phyloP scores from a whole-genome alignment of 805 yeast genomes.

The Millerozyma acaciae region DNA sequence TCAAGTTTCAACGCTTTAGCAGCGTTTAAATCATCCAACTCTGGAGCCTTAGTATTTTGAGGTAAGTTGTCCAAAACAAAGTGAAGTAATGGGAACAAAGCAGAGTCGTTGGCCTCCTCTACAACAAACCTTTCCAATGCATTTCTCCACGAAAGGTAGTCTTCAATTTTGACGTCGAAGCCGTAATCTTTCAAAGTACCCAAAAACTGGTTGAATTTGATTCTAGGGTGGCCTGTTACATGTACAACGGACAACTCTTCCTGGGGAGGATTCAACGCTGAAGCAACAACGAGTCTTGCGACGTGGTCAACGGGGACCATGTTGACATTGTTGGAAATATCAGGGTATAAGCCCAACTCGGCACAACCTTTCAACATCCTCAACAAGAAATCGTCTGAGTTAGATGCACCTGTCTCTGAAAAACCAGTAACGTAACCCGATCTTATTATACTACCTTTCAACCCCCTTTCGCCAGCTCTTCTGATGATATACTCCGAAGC shows the following conservation, averaged over 20 bases:
- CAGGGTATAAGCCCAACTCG: conserved; percentile 82
- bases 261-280: conserved; percentile 73
- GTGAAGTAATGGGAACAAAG: conserved; percentile 88
- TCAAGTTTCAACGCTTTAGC: conserved; percentile 63
- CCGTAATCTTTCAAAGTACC: conserved; percentile 67
- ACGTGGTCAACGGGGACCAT: conserved; percentile 99
- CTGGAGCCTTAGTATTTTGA: conserved; percentile 90
- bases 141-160: conserved; percentile 76
- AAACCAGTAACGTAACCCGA: conserved; percentile 97
- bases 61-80: conserved; percentile 93
- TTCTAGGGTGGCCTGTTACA: conserved; percentile 97
- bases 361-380: conserved; percentile 94
- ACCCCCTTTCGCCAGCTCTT: conserved; percentile 82
- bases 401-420: conserved; percentile 77
- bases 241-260: conserved; percentile 70
- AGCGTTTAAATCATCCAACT: conserved; percentile 84
- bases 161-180: conserved; percentile 56
- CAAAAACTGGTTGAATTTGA: conserved; percentile 71
- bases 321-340: conserved; percentile 81
- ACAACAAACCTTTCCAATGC: conserved; percentile 74
- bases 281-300: conserved; percentile 82
- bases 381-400: conserved; percentile 93
- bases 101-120: conserved; percentile 71
- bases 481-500: conserved; percentile 88
- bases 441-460: conserved; percentile 84